These are phyloP conservation scores for Stephania japonica DNA, from an alignment of 164 flowering plant genomes.

Conservation along the genomic window DNA sequence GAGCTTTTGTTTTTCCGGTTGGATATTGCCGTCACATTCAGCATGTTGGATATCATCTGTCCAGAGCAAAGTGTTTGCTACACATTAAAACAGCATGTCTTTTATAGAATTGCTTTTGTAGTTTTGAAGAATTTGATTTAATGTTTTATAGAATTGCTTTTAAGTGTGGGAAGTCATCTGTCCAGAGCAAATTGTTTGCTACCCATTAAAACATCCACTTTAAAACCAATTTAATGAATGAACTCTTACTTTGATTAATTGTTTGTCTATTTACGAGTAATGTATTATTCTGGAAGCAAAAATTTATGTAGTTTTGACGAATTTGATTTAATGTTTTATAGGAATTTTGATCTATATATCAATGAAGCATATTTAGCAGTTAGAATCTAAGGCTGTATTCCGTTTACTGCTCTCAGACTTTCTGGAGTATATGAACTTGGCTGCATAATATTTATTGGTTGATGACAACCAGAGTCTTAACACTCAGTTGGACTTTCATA, in stretches of 20 bases:
- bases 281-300: not conserved
- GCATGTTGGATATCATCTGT: too few relatives aligned
- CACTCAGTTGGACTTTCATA: not conserved
- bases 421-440: not conserved
- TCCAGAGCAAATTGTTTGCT: too few relatives aligned
- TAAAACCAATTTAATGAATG: not conserved
- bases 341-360: not conserved
- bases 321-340: not conserved
- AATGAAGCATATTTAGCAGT: not conserved
- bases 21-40: too few relatives aligned
- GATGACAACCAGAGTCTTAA: not conserved
- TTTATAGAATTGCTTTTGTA: not conserved
- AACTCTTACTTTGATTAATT: not conserved
- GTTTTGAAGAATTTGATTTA: not conserved
- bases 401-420: not conserved
- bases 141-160: too few relatives aligned
- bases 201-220: too few relatives aligned
- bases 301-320: not conserved
- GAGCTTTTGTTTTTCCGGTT: too few relatives aligned
- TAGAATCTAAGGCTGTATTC: not conserved
- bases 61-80: too few relatives aligned
- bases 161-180: too few relatives aligned
- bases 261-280: not conserved
- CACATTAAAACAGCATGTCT: not conserved
- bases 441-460: not conserved